phyloP scores from a whole-genome alignment of 345 rosid genomes.

The Atalantia buxifolia region DNA sequence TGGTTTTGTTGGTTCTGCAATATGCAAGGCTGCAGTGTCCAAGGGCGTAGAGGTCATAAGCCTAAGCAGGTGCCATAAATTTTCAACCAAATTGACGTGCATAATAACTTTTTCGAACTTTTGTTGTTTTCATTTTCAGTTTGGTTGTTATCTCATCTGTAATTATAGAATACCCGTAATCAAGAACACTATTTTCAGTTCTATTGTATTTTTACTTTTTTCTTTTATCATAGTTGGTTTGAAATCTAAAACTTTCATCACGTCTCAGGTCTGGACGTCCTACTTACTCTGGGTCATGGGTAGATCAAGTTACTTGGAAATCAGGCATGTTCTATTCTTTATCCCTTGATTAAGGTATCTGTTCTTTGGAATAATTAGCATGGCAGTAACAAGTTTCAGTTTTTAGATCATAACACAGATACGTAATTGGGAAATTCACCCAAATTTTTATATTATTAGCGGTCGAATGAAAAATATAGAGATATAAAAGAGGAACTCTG shows the following conservation, averaged over 20 bases:
- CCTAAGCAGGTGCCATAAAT: conserved; percentile 64
- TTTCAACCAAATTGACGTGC: conserved; percentile 9
- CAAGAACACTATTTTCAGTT: not conserved
- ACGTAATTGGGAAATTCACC: not conserved
- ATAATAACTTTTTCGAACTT: not conserved
- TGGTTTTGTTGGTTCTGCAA: conserved; percentile 93
- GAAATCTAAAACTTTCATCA: not conserved
- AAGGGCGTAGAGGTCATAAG: conserved; percentile 83
- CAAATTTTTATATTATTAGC: not conserved
- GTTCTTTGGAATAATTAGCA: not conserved
- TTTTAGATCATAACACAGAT: no score
- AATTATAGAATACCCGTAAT: not conserved
- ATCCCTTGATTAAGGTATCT: not conserved
- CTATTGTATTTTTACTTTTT: not conserved
- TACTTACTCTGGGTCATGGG: conserved; percentile 64
- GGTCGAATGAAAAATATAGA: not conserved
- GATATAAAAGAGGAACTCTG: not conserved
- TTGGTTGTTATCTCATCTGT: not conserved
- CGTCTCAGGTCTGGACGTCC: conserved; percentile 81
- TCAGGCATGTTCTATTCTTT: conserved; percentile 47
- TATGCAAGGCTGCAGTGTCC: conserved; percentile 87
- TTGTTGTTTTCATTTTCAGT: not conserved
- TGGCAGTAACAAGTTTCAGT: not conserved
- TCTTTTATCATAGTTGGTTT: not conserved
- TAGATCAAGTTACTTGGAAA: conserved; percentile 87